Evolutionary conservation across 495 filamentous ascomycete species (phyloP), one percentile per base, ranked within the genome.

Genomic region (Trichoderma asperelloides): DNA sequence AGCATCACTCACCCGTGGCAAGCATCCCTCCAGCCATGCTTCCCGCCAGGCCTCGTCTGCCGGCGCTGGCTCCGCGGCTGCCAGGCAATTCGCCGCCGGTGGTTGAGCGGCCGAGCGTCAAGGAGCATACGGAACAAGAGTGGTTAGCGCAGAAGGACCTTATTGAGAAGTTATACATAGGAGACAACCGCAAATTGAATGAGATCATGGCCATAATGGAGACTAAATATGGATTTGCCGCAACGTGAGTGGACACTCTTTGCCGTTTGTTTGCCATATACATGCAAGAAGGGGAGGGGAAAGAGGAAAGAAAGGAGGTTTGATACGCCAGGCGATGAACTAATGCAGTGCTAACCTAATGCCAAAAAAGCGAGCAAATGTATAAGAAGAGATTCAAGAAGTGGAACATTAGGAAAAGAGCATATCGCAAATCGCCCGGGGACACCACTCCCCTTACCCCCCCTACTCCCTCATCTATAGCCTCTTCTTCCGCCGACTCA

Each of bases 171-270:
- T 57, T 75, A 16, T 78, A 78, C 67, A 75, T 78, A 68, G 65
- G 69, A 1, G 66, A 76, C 51, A 78, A 78, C 45, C 71, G 69
- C 25, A 75, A 75, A 45, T 70, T 78, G 18, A 76, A 76, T 55
- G 74, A 78, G 12, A 75, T 76, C 18, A 74, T 78, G 18, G 67
- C 71, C 12, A 74, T 76, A 0, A 76, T 78, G 73, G 28, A 69
- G 13, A 30, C 49, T 12, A 70, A 69, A 16, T 68, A 78, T 69
- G 72, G 68, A 21, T 78, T 78, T 69, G 76, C 72, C 30, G 76
- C 76, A 3, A 78, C 76, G 75, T 76, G 68, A 11, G 74, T 43
- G 3, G 33, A 3, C 47, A 21, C 21, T 18, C 18, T 23, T 21
- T 51, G 47, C 47, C 11, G 47, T 23, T 16, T 47, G 15, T 47